Evolutionary conservation across 2,329 filamentous ascomycete species (phyloP).

Genomic region (Fulvia fulva): DNA sequence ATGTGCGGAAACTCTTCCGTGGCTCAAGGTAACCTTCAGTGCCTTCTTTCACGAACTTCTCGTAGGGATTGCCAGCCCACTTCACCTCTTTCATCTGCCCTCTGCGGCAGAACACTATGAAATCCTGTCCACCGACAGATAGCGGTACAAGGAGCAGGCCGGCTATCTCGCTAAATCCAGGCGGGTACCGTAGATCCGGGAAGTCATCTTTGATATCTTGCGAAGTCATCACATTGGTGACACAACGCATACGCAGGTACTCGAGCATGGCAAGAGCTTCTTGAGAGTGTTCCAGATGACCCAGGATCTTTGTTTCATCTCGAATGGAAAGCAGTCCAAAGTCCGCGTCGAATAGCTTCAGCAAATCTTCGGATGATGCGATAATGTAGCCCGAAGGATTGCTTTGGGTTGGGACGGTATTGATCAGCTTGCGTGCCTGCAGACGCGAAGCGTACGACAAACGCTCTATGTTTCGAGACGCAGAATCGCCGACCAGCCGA

Average conservation of each 20-base stretch:
- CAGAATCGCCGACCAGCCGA: slow-evolving; percentile 77
- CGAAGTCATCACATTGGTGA: slow-evolving; percentile 72
- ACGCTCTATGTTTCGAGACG: slow-evolving; percentile 81
- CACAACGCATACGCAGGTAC: slow-evolving; percentile 71
- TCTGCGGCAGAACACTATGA: slow-evolving; percentile 86
- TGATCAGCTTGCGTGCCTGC: slow-evolving; percentile 83
- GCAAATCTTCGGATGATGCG: slow-evolving; percentile 78
- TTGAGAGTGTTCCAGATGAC: slow-evolving; percentile 69
- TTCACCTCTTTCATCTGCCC: slow-evolving; percentile 72
- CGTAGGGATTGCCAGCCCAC: slow-evolving; percentile 84
- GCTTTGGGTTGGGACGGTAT: slow-evolving; percentile 72
- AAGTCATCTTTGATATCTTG: slow-evolving; percentile 75
- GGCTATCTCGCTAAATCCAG: slow-evolving; percentile 73
- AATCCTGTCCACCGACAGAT: slow-evolving; percentile 70
- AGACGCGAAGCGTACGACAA: slow-evolving; percentile 80
- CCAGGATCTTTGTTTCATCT: slow-evolving; percentile 85
- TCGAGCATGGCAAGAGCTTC: slow-evolving; percentile 81
- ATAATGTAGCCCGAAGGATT: slow-evolving; percentile 89
- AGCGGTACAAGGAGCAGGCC: slow-evolving; percentile 79
- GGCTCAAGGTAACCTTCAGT: slow-evolving; percentile 74
- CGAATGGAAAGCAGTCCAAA: slow-evolving; percentile 79
- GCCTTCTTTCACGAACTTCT: slow-evolving; percentile 69
- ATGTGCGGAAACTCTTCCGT: slow-evolving; percentile 71
- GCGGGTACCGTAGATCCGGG: slow-evolving; percentile 72
- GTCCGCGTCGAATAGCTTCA: slow-evolving; percentile 82